phyloP scores from a whole-genome alignment of 371 early-diverging fungal species.

The Mortierella sp. region DNA sequence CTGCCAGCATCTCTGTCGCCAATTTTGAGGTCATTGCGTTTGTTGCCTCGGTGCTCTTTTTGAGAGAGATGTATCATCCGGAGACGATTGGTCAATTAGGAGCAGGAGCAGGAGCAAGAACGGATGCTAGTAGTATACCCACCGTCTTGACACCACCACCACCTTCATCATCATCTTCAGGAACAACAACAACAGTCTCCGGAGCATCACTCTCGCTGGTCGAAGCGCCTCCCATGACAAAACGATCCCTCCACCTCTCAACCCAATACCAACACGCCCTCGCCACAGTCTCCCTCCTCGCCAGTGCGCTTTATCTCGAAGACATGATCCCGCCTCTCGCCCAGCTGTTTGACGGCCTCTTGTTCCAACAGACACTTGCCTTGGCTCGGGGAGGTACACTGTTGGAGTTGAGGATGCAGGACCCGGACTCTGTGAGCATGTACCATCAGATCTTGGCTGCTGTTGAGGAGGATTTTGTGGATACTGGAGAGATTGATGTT shows the following conservation, averaged over 20 bases:
- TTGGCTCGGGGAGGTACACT: constrained; percentile 51
- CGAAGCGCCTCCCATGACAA: constrained; percentile 51
- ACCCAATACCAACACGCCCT: constrained; percentile 52
- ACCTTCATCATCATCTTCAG: background rate
- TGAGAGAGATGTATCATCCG: constrained; percentile 34
- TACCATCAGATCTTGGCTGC: constrained; percentile 42
- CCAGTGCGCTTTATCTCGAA: constrained; percentile 46
- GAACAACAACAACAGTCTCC: constrained; percentile 5
- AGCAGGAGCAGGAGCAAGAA: background rate
- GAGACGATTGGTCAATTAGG: constrained; percentile 14
- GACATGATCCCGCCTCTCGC: constrained; percentile 45
- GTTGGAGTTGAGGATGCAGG: constrained; percentile 40
- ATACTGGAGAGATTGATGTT: constrained; percentile 55
- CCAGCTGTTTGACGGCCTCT: constrained; percentile 47
- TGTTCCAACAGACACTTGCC: constrained; percentile 51
- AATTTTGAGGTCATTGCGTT: constrained; percentile 56
- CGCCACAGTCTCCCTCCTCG: constrained; percentile 40
- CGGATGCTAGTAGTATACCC: constrained; percentile 31
- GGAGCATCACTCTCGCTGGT: constrained; percentile 17
- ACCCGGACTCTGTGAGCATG: constrained; percentile 26
- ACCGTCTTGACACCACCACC: background rate
- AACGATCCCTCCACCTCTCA: constrained; percentile 50
- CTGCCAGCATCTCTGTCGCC: constrained; percentile 40
- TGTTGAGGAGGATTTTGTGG: constrained; percentile 50
- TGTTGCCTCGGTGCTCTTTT: constrained; percentile 46